Evolutionary conservation across 305 asterid genomes (phyloP).

Genomic region (Solanum hybrid): DNA sequence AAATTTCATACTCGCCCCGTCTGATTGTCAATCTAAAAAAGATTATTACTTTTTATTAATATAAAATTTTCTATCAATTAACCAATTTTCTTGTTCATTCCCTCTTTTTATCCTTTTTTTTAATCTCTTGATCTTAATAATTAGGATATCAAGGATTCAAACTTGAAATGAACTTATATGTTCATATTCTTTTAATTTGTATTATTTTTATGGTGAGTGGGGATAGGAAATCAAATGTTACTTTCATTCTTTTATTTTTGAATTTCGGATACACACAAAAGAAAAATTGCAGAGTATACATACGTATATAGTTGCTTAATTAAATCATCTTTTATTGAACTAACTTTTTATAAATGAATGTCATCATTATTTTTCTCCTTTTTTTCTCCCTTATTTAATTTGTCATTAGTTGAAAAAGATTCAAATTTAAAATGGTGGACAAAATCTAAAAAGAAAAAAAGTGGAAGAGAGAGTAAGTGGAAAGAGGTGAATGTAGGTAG

Average conservation of each 20-base stretch:
- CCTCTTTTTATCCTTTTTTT: too few species aligned
- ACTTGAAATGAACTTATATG: not conserved
- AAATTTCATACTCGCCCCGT: not conserved
- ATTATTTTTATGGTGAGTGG: not conserved
- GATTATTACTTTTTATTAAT: too few species aligned
- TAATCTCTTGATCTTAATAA: not conserved
- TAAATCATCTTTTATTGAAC: not conserved
- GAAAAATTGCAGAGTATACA: too few species aligned
- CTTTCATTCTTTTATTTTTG: not conserved
- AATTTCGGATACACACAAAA: too few species aligned
- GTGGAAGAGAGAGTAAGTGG: not conserved
- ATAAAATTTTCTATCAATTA: not conserved
- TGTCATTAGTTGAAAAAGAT: not conserved
- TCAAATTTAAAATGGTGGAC: not conserved
- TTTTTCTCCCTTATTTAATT: too few species aligned
- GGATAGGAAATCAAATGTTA: not conserved
- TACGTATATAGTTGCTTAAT: not conserved
- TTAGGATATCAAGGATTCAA: not conserved
- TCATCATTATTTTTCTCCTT: not conserved
- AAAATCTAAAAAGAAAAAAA: too few species aligned
- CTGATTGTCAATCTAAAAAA: not conserved
- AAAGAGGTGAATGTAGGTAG: too few species aligned
- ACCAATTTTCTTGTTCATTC: not conserved
- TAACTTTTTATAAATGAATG: not conserved
- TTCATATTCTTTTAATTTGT: not conserved